Base-by-base conservation (phyloP, 2,329 filamentous ascomycete species). In the Pseudocercospora macadamiae region DNA sequence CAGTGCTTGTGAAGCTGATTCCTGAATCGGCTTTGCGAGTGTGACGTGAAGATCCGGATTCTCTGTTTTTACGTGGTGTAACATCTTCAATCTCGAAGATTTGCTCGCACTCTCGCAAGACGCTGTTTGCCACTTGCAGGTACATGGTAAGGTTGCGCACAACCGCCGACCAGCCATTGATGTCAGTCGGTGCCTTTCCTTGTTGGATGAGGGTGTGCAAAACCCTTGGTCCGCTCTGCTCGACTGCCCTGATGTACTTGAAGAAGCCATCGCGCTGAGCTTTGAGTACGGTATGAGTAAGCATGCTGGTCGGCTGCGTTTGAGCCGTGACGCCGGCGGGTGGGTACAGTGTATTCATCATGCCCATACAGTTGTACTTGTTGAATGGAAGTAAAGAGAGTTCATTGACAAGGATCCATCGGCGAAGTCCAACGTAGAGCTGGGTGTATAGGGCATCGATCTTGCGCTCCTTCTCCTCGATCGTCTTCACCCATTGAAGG, bases 341-440 rank as follows among this genome's bases (percentile, higher is more conserved):
- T 6, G 86, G 86, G 63, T 87, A 85, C 26, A 89, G 76, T 8
- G 86, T 88, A 73, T 89, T 89, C 51, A 89, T 81, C 81, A 89
- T 86, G 54, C 84, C 86, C 63, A 87, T 79, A 68, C 86, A 87
- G 70, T 87, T 88, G 66, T 82, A 79, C 71, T 86, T 87, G 75
- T 85, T 84, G 73, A 86, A 86, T 0, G 85, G 84, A 28, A 80
- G 76, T 26, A 86, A 76, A 23, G 84, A 82, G 66, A 89, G 79
- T 66, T 88, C 86, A 66, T 88, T 87, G 72, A 88, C 82, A 68
- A 89, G 74, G 59, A 85, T 83, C 86, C 86, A 89, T 68, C 85
- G 80, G 64, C 86, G 82, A 51, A 89, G 73, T 32, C 82, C 82
- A 56, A 88, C 71, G 71, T 85, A 88, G 37, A 87, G 76, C 64